Base-by-base conservation (phyloP, 495 filamentous ascomycete species). In the Podospora anserina region DNA sequence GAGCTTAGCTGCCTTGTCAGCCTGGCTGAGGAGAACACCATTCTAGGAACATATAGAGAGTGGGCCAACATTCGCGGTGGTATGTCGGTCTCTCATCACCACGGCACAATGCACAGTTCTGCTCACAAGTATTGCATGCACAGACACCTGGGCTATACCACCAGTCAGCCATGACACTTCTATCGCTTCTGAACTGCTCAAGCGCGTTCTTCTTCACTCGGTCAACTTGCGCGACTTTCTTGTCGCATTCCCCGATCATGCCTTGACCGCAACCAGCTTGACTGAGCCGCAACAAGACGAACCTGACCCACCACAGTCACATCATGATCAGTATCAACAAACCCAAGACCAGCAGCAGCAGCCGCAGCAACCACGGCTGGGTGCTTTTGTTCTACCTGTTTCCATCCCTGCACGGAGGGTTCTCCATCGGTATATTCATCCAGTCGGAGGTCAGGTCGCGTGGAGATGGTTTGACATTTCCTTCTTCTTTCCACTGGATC, bases 1-100 rank as follows among this genome's bases (percentile, higher is more conserved):
- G 70, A 74, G 56, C 69, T 78, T 39, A 66, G 72, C 5, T 77
- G 76, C 62, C 66, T 78, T 5, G 71, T 62, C 67, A 77, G 76
- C 63, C 26, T 77, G 19, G 67, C 68, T 5, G 70, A 73, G 61
- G 16, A 26, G 5, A 19, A 16, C 3, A 73, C 71, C 53, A 44
- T 74, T 63, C 53, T 66, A 4, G 65, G 65, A 0, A 65, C 70
- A 19, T 66, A 69, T 32, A 57, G 75, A 77, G 34, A 70, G 60
- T 64, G 70, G 72, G 76, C 69, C 75, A 75, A 76, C 63, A 71
- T 58, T 58, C 39, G 39, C 39, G 39, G 39, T 11, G 39, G 39
- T 49, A 49, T 13, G 39, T 49, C 39, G 2, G 39, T 13, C 39
- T 16, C 39, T 16, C 13, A 2, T 49, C 39, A 11, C 39, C 30